Percentiles rank a stretch among this genome's conserved stretches.
Evolutionary conservation across 306 rosid species (phyloP).

Genomic region (Casuarina cunninghamiana): DNA sequence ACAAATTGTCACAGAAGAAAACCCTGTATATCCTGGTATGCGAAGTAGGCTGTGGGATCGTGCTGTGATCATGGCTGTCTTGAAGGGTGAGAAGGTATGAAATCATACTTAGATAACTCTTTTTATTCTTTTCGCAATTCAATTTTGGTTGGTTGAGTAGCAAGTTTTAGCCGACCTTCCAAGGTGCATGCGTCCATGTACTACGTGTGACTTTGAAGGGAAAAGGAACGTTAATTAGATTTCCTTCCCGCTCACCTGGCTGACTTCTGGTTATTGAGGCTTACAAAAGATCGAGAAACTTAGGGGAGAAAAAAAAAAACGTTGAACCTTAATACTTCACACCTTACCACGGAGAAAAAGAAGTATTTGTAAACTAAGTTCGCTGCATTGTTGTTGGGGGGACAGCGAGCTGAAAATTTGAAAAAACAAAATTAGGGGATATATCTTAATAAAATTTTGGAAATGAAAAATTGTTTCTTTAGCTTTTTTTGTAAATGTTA

Average conservation of each 20-base stretch:
- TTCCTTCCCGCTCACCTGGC: neutral
- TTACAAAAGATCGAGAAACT: neutral
- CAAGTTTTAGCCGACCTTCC: neutral
- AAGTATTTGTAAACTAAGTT: too few relatives aligned
- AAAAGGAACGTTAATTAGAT: neutral
- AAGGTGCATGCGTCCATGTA: neutral
- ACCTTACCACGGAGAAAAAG: neutral
- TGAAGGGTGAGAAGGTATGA: conserved; percentile 43
- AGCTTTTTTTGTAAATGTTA: too few relatives aligned
- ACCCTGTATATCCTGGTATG: conserved; percentile 34
- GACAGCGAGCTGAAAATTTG: too few relatives aligned
- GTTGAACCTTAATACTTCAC: neutral
- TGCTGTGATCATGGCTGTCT: conserved; percentile 41
- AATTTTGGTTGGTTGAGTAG: neutral
- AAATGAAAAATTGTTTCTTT: too few relatives aligned
- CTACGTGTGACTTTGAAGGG: neutral
- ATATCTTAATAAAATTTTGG: too few relatives aligned
- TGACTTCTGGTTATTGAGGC: neutral
- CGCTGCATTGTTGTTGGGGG: too few relatives aligned
- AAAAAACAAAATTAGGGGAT: too few relatives aligned
- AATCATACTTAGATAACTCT: neutral
- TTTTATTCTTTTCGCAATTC: neutral
- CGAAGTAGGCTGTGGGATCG: conserved; percentile 69
- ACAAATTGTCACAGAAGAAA: conserved; percentile 50
- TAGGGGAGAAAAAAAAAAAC: neutral